Evolutionary conservation across 495 filamentous ascomycete species (phyloP), one percentile per base, ranked within the genome.

Genomic region (Penicillium ucsense): DNA sequence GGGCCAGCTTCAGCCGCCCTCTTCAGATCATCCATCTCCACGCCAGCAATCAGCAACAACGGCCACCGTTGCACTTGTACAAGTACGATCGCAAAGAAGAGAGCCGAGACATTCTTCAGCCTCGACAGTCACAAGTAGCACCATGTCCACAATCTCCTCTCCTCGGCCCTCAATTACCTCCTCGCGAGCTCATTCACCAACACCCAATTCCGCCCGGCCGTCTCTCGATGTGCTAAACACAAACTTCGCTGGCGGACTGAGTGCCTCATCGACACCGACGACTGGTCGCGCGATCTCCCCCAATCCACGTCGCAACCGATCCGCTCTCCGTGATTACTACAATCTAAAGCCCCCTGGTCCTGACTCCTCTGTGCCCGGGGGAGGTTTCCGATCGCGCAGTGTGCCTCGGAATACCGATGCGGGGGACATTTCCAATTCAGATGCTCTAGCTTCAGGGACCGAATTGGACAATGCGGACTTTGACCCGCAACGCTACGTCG

Each of bases 261-360:
- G 61, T 74, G 76, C 65, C 68, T 71, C 59, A 53, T 71, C 64
- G 43, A 72, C 62, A 46, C 66, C 70, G 47, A 73, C 67, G 51
- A 63, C 60, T 45, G 66, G 61, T 46, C 74, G 69, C 43, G 73
- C 68, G 11, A 61, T 75, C 45, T 71, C 76, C 31, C 71, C 78
- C 35, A 57, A 69, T 43, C 72, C 68, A 4, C 78, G 82, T 31
- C 76, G 81, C 35, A 86, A 85, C 61, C 85, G 91, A 53, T 77
- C 85, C 35, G 92, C 92, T 11, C 78, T 98, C 10, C 84, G 92
- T 48, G 88, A 95, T 55, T 97, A 95, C 72, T 98, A 97, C 67
- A 87, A 88, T 54, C 77, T 97, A 46, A 85, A 84, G 57, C 72
- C 79, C 6, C 70, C 78, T 35, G 61, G 63, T 5, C 57, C 63